Percentiles rank a stretch among this genome's conserved stretches.
These are phyloP conservation scores for Santalum album DNA, from an alignment of 164 flowering plant species.

Conservation along the genomic window DNA sequence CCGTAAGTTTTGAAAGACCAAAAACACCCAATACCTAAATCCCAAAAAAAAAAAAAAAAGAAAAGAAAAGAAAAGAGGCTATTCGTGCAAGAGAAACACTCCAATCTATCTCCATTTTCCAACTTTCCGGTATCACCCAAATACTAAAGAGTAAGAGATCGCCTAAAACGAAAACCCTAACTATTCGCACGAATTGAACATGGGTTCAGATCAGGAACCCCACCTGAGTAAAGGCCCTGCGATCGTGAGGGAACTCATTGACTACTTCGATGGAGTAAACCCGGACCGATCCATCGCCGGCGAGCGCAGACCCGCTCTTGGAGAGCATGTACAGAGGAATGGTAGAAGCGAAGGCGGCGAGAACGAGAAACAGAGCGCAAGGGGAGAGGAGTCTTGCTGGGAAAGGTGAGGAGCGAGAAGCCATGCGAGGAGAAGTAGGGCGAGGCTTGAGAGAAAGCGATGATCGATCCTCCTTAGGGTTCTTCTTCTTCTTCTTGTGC, in stretches of 20 bases:
- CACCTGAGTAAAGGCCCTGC: neutral
- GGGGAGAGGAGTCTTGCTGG: neutral
- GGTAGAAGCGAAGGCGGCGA: constrained; percentile 2
- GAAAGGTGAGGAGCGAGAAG: constrained; percentile 7
- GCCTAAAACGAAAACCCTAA: neutral
- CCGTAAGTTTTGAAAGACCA: too few relatives aligned
- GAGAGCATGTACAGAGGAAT: constrained; percentile 13
- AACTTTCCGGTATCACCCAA: too few relatives aligned
- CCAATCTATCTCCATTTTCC: too few relatives aligned
- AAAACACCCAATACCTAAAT: too few relatives aligned
- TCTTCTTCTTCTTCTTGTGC: constrained; percentile 12
- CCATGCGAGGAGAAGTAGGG: constrained; percentile 7
- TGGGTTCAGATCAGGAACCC: neutral
- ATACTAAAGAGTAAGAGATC: too few relatives aligned
- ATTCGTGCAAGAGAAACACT: too few relatives aligned
- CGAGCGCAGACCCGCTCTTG: neutral
- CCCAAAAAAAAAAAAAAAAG: too few relatives aligned
- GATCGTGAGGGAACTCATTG: neutral
- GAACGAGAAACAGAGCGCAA: neutral
- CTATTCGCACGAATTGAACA: neutral
- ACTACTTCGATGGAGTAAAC: neutral
- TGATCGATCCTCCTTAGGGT: constrained; percentile 9
- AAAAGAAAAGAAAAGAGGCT: too few relatives aligned
- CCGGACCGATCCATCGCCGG: neutral
- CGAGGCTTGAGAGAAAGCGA: constrained; percentile 1